Evolutionary conservation across 1,284 basidiomycete species (phyloP).

Genomic region (Marasmius oreades): DNA sequence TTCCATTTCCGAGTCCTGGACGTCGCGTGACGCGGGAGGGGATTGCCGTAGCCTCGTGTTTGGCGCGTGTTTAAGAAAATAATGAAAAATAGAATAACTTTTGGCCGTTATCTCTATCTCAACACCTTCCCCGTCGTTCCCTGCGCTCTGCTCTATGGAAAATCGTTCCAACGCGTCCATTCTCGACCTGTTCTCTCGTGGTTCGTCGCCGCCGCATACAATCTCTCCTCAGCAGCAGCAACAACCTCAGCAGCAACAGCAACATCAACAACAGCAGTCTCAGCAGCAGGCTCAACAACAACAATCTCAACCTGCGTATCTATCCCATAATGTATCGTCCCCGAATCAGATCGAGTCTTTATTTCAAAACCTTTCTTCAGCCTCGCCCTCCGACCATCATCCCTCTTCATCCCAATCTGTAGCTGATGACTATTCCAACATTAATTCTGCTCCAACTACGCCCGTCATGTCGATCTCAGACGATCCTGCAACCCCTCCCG

Average conservation of each 20-base stretch:
- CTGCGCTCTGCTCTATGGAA: conserved; percentile 27
- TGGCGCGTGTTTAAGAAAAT: neutral
- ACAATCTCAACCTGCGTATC: conserved; percentile 19
- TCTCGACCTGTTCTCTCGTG: conserved; percentile 58
- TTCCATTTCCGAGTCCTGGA: neutral
- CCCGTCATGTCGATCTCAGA: conserved; percentile 50
- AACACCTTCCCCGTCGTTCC: conserved; percentile 10
- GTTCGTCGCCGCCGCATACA: conserved; percentile 42
- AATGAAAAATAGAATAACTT: neutral
- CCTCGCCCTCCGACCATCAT: conserved; percentile 28
- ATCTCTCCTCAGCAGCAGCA: conserved; percentile 34
- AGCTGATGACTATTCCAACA: conserved; percentile 20
- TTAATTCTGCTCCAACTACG: conserved; percentile 51
- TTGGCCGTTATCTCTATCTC: conserved; percentile 7
- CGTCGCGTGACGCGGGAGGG: no score
- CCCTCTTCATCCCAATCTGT: conserved; percentile 24
- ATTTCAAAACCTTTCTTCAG: conserved; percentile 46
- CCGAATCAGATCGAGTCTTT: conserved; percentile 55
- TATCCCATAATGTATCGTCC: conserved; percentile 31
- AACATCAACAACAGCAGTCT: neutral
- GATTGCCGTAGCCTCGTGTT: conserved; percentile 1
- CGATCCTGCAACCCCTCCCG: conserved; percentile 38
- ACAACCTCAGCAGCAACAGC: conserved; percentile 6
- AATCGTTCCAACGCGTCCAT: conserved; percentile 31
- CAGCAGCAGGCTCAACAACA: conserved; percentile 6